These are phyloP conservation scores for Heliocybe sulcata DNA, from an alignment of 1,284 basidiomycete genomes.

Conservation along the genomic window DNA sequence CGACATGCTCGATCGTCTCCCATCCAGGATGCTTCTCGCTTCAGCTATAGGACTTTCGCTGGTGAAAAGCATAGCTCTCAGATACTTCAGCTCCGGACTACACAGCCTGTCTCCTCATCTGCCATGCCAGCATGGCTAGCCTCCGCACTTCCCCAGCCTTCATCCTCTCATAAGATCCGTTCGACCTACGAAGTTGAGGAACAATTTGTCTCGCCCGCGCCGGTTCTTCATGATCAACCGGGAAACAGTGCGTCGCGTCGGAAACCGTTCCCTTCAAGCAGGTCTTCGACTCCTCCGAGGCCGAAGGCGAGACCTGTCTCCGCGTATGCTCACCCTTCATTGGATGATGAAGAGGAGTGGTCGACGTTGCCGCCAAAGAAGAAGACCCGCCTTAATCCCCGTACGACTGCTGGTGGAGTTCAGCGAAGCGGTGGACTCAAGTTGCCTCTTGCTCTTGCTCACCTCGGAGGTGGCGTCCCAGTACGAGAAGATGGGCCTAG, in stretches of 20 bases:
- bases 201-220: background rate
- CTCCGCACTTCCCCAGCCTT: background rate
- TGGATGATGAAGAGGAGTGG: background rate
- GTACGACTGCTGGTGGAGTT: background rate
- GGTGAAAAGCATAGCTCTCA: too few relatives aligned
- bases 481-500: background rate
- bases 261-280: background rate
- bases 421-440: background rate
- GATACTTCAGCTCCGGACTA: too few relatives aligned
- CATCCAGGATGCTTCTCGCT: too few relatives aligned
- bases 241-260: background rate
- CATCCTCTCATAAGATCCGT: background rate
- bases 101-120: too few relatives aligned
- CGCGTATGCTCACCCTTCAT: background rate
- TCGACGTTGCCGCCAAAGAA: background rate
- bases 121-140: background rate
- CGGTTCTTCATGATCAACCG: too few relatives aligned
- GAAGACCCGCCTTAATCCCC: background rate
- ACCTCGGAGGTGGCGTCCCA: background rate
- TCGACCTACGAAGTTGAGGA: background rate
- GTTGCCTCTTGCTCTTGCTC: background rate
- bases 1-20: too few relatives aligned
- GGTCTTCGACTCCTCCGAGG: background rate
- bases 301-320: background rate
- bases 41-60: too few relatives aligned